Conservation (phyloP, 257 asterid species). For the Cordia subcordata region DNA sequence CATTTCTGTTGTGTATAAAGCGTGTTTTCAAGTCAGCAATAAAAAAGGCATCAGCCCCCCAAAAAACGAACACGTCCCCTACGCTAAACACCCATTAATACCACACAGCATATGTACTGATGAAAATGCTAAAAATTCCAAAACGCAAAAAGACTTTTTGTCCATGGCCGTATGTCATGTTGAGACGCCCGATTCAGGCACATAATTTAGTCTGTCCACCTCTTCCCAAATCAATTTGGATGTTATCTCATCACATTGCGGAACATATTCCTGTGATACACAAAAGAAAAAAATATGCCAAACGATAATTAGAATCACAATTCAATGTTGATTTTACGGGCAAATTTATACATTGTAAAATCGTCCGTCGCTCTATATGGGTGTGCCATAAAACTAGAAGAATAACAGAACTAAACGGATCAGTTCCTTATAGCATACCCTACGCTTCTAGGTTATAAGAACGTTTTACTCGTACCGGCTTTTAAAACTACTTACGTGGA, state of each 20-base stretch:
- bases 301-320: too few species aligned
- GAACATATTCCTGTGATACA: constrained; percentile 59
- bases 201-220: constrained; percentile 42
- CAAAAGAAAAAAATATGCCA: not conserved
- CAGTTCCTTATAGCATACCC: too few species aligned
- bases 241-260: constrained; percentile 65
- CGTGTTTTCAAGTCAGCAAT: not conserved
- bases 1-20: not conserved
- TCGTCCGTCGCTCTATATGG: too few species aligned
- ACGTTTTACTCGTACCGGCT: too few species aligned
- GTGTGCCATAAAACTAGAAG: too few species aligned
- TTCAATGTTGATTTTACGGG: too few species aligned
- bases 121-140: not conserved
- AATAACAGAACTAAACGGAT: too few species aligned
- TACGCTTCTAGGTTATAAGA: too few species aligned
- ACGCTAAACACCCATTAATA: not conserved
- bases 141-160: not conserved
- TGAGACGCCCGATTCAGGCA: constrained; percentile 39
- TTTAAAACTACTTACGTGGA: too few species aligned
- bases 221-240: constrained; percentile 70
- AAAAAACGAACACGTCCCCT: not conserved
- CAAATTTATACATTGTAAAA: too few species aligned
- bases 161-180: constrained; percentile 9
- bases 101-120: not conserved
- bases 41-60: not conserved